These are phyloP conservation scores for Ostreobium quekettii DNA, from an alignment of 139 green algal species.

Conservation along the genomic window DNA sequence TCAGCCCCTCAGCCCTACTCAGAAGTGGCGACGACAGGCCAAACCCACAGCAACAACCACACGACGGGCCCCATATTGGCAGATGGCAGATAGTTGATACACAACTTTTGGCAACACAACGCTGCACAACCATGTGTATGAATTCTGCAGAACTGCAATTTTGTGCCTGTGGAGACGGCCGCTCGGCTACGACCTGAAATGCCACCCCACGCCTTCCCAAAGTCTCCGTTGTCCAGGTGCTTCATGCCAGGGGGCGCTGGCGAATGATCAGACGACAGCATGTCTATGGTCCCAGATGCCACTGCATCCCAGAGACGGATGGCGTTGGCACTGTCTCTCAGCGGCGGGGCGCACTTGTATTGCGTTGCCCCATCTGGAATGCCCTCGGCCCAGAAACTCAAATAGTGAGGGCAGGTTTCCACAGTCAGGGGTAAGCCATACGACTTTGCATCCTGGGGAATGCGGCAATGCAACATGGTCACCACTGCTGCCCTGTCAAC, in stretches of 20 bases:
- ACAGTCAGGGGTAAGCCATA: slow-evolving; percentile 62
- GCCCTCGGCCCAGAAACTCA: slow-evolving; percentile 70
- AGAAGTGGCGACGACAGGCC: too few species aligned
- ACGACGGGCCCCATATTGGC: too few species aligned
- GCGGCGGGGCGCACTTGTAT: slow-evolving; percentile 84
- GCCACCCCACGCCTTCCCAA: slow-evolving; percentile 85
- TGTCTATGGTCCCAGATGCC: slow-evolving; percentile 43
- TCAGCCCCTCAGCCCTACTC: too few species aligned
- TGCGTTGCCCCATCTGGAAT: slow-evolving; percentile 58
- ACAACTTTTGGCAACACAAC: background rate
- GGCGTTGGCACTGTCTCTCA: slow-evolving; percentile 56
- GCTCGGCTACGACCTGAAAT: slow-evolving; percentile 51
- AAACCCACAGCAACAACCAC: too few species aligned
- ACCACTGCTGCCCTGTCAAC: background rate
- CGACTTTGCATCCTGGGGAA: slow-evolving; percentile 23
- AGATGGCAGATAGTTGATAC: background rate
- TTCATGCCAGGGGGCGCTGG: slow-evolving; percentile 69
- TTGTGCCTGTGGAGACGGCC: background rate
- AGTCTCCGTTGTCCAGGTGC: slow-evolving; percentile 69
- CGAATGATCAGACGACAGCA: slow-evolving; percentile 85
- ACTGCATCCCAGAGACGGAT: slow-evolving; percentile 45
- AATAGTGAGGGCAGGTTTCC: slow-evolving; percentile 91
- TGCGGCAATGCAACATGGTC: background rate
- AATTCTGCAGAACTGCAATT: background rate
- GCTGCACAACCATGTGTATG: background rate